Conservation (phyloP, 2,329 filamentous ascomycete species). For the Purpureocillium takamizusanense region DNA sequence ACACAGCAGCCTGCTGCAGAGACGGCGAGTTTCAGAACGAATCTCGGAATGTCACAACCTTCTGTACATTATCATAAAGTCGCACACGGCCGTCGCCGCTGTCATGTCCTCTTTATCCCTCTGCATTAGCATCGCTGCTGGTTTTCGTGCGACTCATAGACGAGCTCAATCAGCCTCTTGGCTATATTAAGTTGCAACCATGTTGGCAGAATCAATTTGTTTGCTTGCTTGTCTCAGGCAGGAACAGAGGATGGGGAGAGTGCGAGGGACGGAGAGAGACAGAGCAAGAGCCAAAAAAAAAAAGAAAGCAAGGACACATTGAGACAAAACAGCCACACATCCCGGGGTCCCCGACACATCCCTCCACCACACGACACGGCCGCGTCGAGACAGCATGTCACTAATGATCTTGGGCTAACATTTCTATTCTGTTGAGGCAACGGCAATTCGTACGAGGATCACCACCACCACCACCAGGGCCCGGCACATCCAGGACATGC, state of each 20-base stretch:
- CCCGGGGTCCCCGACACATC: neutral
- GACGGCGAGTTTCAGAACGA: slow-evolving; percentile 2
- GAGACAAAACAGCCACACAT: neutral
- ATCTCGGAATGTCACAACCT: slow-evolving; percentile 14
- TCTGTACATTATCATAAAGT: slow-evolving; percentile 49
- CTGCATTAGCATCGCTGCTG: slow-evolving; percentile 19
- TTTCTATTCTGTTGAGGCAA: slow-evolving; percentile 37
- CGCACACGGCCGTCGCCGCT: slow-evolving; percentile 34
- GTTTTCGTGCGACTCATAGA: slow-evolving; percentile 24
- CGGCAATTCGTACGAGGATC: slow-evolving; percentile 53
- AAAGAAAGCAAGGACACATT: neutral
- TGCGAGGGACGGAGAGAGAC: neutral
- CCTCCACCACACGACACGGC: neutral
- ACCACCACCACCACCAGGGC: slow-evolving; percentile 58
- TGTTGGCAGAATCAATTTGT: slow-evolving; percentile 14
- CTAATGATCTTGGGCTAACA: slow-evolving; percentile 15
- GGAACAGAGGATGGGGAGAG: neutral
- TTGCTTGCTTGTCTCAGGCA: neutral
- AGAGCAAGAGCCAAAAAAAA: neutral
- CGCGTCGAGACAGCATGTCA: neutral
- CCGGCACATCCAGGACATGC: slow-evolving; percentile 43
- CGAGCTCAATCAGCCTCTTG: slow-evolving; percentile 24
- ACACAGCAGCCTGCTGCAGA: slow-evolving; percentile 2
- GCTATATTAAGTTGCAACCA: slow-evolving; percentile 20
- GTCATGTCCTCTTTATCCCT: slow-evolving; percentile 12